Conservation (phyloP, 768 basidiomycete genomes). For the Rhodotorula babjevae region DNA sequence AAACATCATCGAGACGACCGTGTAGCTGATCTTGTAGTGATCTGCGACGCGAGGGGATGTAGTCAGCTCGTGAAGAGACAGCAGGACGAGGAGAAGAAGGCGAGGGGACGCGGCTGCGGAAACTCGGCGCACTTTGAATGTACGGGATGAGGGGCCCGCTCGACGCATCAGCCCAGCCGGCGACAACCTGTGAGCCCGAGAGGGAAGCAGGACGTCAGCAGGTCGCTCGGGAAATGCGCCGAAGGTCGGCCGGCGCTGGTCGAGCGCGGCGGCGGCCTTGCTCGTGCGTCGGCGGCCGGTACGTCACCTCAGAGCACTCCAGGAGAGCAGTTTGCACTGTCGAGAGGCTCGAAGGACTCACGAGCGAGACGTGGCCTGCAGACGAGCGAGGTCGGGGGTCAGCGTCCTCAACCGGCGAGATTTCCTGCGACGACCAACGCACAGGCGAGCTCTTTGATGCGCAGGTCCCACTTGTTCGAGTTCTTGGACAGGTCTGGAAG, state of each 20-base stretch:
- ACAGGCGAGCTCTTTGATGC: not conserved
- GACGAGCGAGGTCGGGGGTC: not conserved
- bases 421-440: not conserved
- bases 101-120: too few species aligned
- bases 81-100: not conserved
- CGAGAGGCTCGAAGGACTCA: not conserved
- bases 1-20: constrained; percentile 29
- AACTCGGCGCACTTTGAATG: constrained; percentile 13
- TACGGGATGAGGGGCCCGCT: constrained; percentile 25
- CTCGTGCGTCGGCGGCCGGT: too few species aligned
- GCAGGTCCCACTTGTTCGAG: not conserved
- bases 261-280: too few species aligned
- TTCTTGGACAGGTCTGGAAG: not conserved
- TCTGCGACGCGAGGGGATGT: not conserved
- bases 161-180: constrained; percentile 22
- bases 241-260: too few species aligned
- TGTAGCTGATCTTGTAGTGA: constrained; percentile 21
- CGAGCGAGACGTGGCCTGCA: constrained; percentile 3
- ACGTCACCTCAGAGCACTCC: too few species aligned
- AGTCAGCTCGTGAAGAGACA: too few species aligned
- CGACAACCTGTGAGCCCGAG: constrained; percentile 5
- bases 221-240: not conserved
- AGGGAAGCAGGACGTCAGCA: not conserved
- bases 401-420: not conserved
- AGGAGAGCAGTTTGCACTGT: too few species aligned